A percentile compares a stretch with the other conserved stretches of the same genome.
phyloP scores from a whole-genome alignment of 2,329 filamentous ascomycete species.

The Pseudogymnoascus sp. region DNA sequence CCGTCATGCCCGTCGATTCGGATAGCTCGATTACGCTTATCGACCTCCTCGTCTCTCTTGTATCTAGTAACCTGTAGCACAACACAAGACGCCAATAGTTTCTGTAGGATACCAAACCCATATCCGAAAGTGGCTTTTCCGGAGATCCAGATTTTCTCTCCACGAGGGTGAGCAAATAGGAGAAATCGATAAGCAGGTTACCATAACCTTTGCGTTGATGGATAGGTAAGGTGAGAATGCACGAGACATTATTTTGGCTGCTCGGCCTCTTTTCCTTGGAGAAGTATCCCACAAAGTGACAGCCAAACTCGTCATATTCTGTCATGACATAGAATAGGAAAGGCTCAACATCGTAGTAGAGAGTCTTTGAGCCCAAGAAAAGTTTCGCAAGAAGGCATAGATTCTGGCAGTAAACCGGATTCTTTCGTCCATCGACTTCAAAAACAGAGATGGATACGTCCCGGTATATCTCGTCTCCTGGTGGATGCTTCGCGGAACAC shows the following conservation, averaged over 20 bases:
- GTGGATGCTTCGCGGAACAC: conserved; percentile 91
- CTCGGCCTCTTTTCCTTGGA: conserved; percentile 95
- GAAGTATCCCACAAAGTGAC: conserved; percentile 98
- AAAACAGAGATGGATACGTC: conserved; percentile 89
- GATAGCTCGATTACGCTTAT: conserved; percentile 64
- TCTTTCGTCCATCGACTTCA: conserved; percentile 93
- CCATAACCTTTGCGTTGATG: conserved; percentile 97
- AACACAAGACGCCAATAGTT: conserved; percentile 93
- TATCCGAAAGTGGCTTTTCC: conserved; percentile 94
- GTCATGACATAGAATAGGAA: conserved; percentile 97
- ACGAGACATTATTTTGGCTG: conserved; percentile 95
- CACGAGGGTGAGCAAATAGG: conserved; percentile 86
- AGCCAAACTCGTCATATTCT: conserved; percentile 83
- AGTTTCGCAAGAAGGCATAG: conserved; percentile 91
- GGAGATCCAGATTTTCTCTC: conserved; percentile 92
- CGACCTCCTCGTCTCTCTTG: conserved; percentile 43
- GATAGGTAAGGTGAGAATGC: conserved; percentile 90
- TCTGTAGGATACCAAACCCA: conserved; percentile 93
- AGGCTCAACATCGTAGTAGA: conserved; percentile 96
- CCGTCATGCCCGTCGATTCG: conserved; percentile 85
- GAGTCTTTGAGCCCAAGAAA: conserved; percentile 95
- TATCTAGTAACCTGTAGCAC: conserved; percentile 71
- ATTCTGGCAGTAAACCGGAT: conserved; percentile 98
- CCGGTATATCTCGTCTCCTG: conserved; percentile 95
- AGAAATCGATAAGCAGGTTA: conserved; percentile 95